Percentiles rank a stretch among this genome's conserved stretches.
Conservation (phyloP, 1,139 yeast species). For the Nadsonia commutata region DNA sequence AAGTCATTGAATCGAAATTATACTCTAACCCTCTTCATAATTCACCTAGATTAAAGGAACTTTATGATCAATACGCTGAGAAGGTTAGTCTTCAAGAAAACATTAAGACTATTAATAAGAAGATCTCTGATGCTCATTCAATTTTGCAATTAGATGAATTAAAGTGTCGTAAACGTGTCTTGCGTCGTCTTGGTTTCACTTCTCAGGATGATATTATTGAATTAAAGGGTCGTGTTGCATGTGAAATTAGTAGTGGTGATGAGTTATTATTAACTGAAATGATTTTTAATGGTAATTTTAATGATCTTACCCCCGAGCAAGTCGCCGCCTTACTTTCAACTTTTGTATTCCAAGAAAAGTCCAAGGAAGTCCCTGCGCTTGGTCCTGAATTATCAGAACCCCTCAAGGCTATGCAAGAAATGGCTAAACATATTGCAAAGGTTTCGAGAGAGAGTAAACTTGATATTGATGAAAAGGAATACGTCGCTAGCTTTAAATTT, state of each 20-base stretch:
- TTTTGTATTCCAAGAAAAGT: conserved; percentile 92
- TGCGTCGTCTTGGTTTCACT: conserved; percentile 75
- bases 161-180: conserved; percentile 80
- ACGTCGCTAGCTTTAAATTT: conserved; percentile 77
- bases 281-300: conserved; percentile 88
- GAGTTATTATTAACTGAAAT: conserved; percentile 66
- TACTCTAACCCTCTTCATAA: conserved; percentile 55
- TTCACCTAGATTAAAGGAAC: conserved; percentile 39
- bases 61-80: conserved; percentile 48
- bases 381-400: conserved; percentile 86
- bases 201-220: conserved; percentile 74
- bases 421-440: conserved; percentile 83
- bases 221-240: conserved; percentile 88
- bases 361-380: conserved; percentile 74
- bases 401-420: conserved; percentile 67
- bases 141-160: conserved; percentile 89
- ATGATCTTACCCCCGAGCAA: conserved; percentile 74
- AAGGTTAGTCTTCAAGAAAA: conserved; percentile 52
- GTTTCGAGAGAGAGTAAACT: conserved; percentile 79
- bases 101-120: conserved; percentile 44
- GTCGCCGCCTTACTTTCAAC: conserved; percentile 86
- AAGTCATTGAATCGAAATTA: conserved; percentile 63
- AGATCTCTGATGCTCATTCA: conserved; percentile 73
- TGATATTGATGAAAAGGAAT: conserved; percentile 80
- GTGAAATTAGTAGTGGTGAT: conserved; percentile 93